Base-by-base conservation (phyloP, 495 filamentous ascomycete genomes). In the Pseudevernia furfuracea region DNA sequence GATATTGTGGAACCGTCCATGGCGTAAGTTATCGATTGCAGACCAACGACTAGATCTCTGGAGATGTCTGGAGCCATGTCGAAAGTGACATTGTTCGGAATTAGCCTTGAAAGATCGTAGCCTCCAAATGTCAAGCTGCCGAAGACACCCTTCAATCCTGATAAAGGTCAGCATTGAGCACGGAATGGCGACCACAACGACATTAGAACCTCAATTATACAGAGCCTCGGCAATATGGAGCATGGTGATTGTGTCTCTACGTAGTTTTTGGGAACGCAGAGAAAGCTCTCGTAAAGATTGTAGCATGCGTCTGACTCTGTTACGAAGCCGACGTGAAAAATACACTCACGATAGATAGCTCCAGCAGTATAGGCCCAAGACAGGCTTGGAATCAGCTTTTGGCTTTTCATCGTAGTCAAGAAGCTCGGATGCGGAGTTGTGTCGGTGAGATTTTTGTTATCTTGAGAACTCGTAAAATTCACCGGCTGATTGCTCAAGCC, bases 331-430 rank as follows among this genome's bases (percentile, higher is more conserved):
- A 23, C 10, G 15, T 34, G 15, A 9, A 3, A 34, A 34, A 8
- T 34, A 34, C 1, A 55, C 52, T 36, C 53, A 77, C 76, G 76
- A 66, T 84, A 83, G 34, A 71, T 71, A 14, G 79, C 79, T 37
- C 81, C 81, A 34, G 81, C 82, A 21, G 82, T 83, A 69, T 83
- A 84, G 55, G 78, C 79, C 72, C 74, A 84, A n/a, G 78, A 79
- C 37, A 79, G 59, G 62, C 80, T 81, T 23, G 79, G 76, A 8
- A 83, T 80, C 10, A 70, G 59, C 11, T 75, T 75, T 28, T 78
- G 66, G 44, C 76, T 70, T 64, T 74, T 79, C 21, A 85, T 68
- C 0, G 74, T 75, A 12, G 76, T 76, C 43, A 82, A 60, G 60
- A 80, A 82, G 41, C 65, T 69, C 5, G 61, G 41, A 43, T 41